phyloP scores from a whole-genome alignment of 495 filamentous ascomycete species.

The Cairneyella variabilis region DNA sequence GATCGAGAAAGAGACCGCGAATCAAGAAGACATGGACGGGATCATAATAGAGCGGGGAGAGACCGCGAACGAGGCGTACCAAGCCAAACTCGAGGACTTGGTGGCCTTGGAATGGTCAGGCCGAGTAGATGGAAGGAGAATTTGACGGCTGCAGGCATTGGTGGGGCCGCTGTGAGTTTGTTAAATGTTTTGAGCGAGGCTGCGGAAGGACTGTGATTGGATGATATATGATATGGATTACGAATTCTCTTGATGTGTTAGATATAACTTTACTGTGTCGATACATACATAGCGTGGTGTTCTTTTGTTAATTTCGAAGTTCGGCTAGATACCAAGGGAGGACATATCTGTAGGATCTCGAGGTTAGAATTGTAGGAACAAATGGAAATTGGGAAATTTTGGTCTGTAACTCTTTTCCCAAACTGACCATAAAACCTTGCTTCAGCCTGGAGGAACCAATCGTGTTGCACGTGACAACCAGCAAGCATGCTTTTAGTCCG shows the following conservation, averaged over 20 bases:
- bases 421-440: too few relatives aligned
- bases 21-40: background rate
- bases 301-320: background rate
- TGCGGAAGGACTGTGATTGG: slow-evolving; percentile 27
- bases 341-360: too few relatives aligned
- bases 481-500: too few relatives aligned
- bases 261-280: too few relatives aligned
- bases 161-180: slow-evolving; percentile 47
- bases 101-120: too few relatives aligned
- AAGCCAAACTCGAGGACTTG: background rate
- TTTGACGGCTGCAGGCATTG: slow-evolving; percentile 43
- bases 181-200: slow-evolving; percentile 48
- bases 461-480: too few relatives aligned
- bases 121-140: slow-evolving; percentile 32
- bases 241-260: too few relatives aligned
- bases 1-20: slow-evolving; percentile 14
- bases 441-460: too few relatives aligned
- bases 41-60: background rate
- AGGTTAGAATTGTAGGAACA: too few relatives aligned
- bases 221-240: background rate
- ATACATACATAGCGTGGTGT: background rate
- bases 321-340: too few relatives aligned
- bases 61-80: background rate
- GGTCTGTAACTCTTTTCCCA: too few relatives aligned
- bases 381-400: too few relatives aligned